phyloP scores from a whole-genome alignment of 495 filamentous ascomycete species.

The Xylaria intraflava region DNA sequence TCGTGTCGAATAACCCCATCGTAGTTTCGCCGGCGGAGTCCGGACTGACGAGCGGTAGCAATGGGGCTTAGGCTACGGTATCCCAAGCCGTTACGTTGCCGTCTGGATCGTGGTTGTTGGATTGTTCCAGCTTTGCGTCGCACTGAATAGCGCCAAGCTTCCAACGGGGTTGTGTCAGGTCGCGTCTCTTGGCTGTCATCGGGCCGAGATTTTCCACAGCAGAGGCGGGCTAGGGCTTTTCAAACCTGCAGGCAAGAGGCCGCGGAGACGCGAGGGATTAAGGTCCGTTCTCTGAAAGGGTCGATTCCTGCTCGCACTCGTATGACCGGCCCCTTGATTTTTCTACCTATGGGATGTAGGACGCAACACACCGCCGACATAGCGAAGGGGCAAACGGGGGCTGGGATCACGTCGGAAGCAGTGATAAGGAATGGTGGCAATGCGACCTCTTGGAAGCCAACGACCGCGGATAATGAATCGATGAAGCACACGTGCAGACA shows the following conservation, averaged over 20 bases:
- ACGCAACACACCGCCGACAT: neutral
- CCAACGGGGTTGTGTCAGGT: neutral
- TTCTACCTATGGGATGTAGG: neutral
- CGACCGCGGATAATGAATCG: neutral
- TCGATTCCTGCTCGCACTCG: neutral
- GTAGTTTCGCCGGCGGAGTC: neutral
- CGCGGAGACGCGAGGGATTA: neutral
- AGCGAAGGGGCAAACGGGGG: neutral
- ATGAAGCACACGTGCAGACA: constrained; percentile 8
- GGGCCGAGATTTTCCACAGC: constrained; percentile 3
- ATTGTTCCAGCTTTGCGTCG: neutral
- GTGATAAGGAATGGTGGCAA: constrained; percentile 2
- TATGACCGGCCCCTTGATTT: neutral
- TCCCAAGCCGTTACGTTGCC: neutral
- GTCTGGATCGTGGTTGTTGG: neutral
- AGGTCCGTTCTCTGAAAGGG: neutral
- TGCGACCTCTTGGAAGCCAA: neutral
- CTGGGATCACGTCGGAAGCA: constrained; percentile 4
- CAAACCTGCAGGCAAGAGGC: neutral
- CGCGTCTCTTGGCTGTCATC: neutral
- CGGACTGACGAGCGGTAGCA: too few relatives aligned
- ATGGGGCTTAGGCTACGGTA: neutral
- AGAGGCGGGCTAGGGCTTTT: neutral
- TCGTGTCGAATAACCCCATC: neutral
- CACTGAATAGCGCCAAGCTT: constrained; percentile 1